Evolutionary conservation across 1,284 basidiomycete genomes (phyloP), one percentile per base, ranked within the genome.

Genomic region (Puccinia hordei): DNA sequence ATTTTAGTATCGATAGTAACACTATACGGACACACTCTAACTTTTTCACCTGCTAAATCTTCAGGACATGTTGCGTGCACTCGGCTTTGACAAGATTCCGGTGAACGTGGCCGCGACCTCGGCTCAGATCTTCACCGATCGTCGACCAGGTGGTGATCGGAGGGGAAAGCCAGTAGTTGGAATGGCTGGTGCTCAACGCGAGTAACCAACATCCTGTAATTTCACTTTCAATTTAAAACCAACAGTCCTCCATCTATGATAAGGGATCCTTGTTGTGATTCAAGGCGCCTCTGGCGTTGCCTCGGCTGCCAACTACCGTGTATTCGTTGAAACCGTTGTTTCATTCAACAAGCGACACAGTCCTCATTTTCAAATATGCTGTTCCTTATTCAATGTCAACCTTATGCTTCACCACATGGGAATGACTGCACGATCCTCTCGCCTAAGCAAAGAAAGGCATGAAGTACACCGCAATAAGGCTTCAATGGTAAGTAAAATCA

Each of bases 31-130:
- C 27, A 10, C 10, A 27, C 13, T 57, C 35, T 73, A 2, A 55
- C 33, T 73, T 17, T 30, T 49, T 35, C 4, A 1, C 10, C 51
- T 57, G 17, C 38, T 22, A 4, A 27, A 33, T 35, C 15, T 65
- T 35, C 9, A 80, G 78, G 92, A 91, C 83, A 91, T 97, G 85
- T 91, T 97, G 85, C 89, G 90, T 83, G 88, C 91, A 41, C 91
- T 98, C 86, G 95, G 95, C 90, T 94, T 97, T 87, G 95, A 96
- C 87, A 89, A 89, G 33, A 91, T 97, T 87, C 86, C 89, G 78
- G 92, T 93, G 86, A 90, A 85, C 82, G 89, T 94, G 81, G 88
- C 90, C 82, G 87, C 87, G 82, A 91, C 91, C 83, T 89, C 69
- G 15, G 78, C 78, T n/a, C 78, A 80, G 49, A 53, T 63, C 33